Evolutionary conservation across 495 filamentous ascomycete genomes (phyloP).

Genomic region (Terfezia claveryi): DNA sequence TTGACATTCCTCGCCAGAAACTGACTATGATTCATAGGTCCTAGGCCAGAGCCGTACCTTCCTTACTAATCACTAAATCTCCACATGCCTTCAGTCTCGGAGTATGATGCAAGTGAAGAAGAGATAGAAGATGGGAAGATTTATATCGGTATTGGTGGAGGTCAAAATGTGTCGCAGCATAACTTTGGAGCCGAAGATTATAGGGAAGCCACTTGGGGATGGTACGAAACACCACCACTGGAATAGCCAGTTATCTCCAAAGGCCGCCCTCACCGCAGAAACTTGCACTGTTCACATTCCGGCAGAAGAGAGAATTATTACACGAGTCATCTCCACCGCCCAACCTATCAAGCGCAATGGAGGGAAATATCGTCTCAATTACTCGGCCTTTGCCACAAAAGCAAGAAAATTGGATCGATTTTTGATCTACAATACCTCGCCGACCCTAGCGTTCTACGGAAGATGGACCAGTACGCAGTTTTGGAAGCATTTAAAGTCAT

Average conservation of each 20-base stretch:
- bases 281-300: constrained; percentile 4
- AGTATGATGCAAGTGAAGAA: constrained; percentile 5
- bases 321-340: neutral
- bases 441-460: constrained; percentile 2
- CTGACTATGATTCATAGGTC: constrained; percentile 35
- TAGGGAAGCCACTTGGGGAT: constrained; percentile 27
- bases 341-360: neutral
- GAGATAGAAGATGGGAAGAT: neutral
- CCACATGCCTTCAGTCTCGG: neutral
- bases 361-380: neutral
- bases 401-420: constrained; percentile 2
- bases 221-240: constrained; percentile 35
- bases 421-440: neutral
- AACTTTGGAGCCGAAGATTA: constrained; percentile 10
- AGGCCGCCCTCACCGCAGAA: neutral
- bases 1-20: constrained; percentile 9
- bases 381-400: neutral
- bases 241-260: neutral
- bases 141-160: constrained; percentile 9
- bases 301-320: constrained; percentile 1
- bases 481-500: constrained; percentile 1
- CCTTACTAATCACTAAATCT: constrained; percentile 26
- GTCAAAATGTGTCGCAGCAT: constrained; percentile 1
- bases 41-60: constrained; percentile 48
- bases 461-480: constrained; percentile 5